These are phyloP conservation scores for Avena eriantha DNA, from an alignment of 176 grass and related monocot genomes.

Conservation along the genomic window DNA sequence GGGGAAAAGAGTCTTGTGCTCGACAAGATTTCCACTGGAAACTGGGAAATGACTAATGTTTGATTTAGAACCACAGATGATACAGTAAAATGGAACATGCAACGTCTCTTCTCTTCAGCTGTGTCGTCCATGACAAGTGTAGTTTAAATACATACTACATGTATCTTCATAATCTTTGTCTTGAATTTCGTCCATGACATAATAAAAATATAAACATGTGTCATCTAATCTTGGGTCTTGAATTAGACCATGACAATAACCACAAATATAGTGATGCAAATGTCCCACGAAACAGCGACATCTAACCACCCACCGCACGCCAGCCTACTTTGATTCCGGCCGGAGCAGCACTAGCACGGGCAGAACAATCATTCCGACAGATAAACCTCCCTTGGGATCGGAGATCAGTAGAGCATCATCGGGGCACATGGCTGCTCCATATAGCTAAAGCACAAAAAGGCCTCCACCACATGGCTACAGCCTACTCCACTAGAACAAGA, in stretches of 20 bases:
- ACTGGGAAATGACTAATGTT: neutral
- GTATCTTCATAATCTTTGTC: neutral
- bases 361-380: conserved; percentile 33
- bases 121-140: neutral
- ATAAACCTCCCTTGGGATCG: neutral
- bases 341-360: neutral
- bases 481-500: neutral
- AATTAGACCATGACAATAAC: neutral
- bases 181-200: neutral
- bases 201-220: neutral
- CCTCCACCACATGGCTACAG: neutral
- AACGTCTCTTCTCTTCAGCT: neutral
- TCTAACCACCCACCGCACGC: neutral
- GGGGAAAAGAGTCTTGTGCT: neutral
- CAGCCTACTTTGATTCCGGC: neutral
- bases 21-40: neutral
- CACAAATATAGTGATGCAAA: neutral
- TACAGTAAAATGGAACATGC: neutral
- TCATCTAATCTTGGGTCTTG: neutral
- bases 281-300: neutral
- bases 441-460: conserved; percentile 1
- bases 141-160: neutral
- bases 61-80: neutral
- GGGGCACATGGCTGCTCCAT: conserved; percentile 10
- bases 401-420: conserved; percentile 23